Evolutionary conservation across 2,329 filamentous ascomycete species (phyloP).

Genomic region (Reticulascus tulasneorum): DNA sequence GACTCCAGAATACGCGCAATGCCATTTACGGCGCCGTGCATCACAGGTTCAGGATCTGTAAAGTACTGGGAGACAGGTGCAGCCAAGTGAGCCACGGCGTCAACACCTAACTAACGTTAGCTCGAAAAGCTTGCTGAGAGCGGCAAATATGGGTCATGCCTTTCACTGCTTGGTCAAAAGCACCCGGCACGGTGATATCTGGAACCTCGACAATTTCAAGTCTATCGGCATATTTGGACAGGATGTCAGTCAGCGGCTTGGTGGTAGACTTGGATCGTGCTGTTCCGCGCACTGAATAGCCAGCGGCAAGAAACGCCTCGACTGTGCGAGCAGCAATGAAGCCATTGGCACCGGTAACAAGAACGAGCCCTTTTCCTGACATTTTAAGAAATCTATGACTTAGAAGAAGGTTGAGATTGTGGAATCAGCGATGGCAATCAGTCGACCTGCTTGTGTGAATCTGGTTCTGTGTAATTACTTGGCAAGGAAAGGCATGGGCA

Average conservation of each 20-base stretch:
- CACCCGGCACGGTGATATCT: constrained; percentile 27
- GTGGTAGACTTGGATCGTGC: constrained; percentile 23
- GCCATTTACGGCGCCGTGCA: constrained; percentile 32
- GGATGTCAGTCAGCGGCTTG: constrained; percentile 13
- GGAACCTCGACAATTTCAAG: constrained; percentile 24
- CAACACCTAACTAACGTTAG: too few species aligned
- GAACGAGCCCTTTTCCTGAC: constrained; percentile 15
- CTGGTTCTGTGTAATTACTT: too few species aligned
- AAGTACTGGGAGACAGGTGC: constrained; percentile 31
- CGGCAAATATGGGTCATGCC: too few species aligned
- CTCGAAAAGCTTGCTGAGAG: too few species aligned
- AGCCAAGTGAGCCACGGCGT: constrained; percentile 42
- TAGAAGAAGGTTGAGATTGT: too few species aligned
- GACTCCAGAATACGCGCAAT: constrained; percentile 34
- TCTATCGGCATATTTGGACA: constrained; percentile 17
- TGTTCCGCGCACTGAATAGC: constrained; percentile 33
- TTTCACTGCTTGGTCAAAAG: constrained; percentile 31
- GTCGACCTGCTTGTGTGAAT: too few species aligned
- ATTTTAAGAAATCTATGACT: too few species aligned
- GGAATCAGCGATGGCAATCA: too few species aligned
- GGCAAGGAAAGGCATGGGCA: too few species aligned
- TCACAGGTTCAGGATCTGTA: constrained; percentile 36
- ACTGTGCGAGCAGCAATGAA: constrained; percentile 34
- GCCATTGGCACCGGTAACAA: constrained; percentile 35
- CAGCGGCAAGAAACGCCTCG: constrained; percentile 29